These are phyloP conservation scores for Tylopilus subfusipes DNA, from an alignment of 768 basidiomycete genomes.

Conservation along the genomic window DNA sequence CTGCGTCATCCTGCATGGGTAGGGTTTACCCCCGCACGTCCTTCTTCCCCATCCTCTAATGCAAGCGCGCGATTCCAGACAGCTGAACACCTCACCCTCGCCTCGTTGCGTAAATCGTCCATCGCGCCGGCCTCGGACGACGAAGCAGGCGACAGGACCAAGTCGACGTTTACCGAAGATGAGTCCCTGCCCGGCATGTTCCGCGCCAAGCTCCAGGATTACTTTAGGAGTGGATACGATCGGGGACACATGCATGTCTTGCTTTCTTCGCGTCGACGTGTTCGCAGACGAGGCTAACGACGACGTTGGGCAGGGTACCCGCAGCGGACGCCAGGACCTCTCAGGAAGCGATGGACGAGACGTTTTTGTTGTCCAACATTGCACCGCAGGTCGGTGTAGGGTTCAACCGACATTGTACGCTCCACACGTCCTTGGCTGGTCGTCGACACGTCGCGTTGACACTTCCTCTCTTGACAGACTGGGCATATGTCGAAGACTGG, in stretches of 20 bases:
- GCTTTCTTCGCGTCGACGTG: background rate
- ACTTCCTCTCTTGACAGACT: constrained; percentile 51
- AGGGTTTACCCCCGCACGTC: constrained; percentile 17
- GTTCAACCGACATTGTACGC: constrained; percentile 91
- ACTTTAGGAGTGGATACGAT: constrained; percentile 92
- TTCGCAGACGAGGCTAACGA: background rate
- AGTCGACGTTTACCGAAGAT: constrained; percentile 84
- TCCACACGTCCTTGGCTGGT: background rate
- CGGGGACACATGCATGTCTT: constrained; percentile 87
- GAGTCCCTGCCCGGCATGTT: constrained; percentile 69
- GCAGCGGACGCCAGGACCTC: constrained; percentile 93
- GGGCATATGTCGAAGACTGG: constrained; percentile 97
- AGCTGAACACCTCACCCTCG: constrained; percentile 87
- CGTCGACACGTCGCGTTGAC: background rate
- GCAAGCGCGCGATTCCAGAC: constrained; percentile 51
- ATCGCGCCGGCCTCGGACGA: constrained; percentile 33
- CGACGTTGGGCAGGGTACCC: constrained; percentile 63
- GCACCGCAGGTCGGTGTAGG: constrained; percentile 98
- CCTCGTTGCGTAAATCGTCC: constrained; percentile 58
- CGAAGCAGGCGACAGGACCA: constrained; percentile 61
- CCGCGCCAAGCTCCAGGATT: constrained; percentile 82
- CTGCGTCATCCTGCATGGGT: constrained; percentile 95
- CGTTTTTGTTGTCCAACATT: constrained; percentile 91
- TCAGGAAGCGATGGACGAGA: constrained; percentile 95
- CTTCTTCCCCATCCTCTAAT: background rate